Conservation (phyloP, 768 basidiomycete genomes). For the Russula lepida region DNA sequence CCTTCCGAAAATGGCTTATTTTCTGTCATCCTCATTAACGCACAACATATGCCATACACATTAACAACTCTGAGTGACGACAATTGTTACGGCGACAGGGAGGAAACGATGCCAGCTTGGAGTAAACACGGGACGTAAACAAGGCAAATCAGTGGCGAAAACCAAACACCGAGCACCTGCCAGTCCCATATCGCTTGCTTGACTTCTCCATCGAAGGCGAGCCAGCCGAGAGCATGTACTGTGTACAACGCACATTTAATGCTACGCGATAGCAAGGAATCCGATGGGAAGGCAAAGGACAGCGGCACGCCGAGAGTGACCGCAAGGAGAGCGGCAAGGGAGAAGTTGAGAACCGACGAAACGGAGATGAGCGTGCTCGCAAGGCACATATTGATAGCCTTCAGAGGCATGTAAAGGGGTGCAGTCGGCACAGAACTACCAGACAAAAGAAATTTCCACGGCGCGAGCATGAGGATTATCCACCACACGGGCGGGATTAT, state of each 20-base stretch:
- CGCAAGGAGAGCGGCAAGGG: constrained; percentile 68
- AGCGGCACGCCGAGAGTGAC: constrained; percentile 59
- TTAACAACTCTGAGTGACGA: not conserved
- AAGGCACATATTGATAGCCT: constrained; percentile 70
- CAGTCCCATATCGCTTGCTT: constrained; percentile 59
- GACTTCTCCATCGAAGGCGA: constrained; percentile 41
- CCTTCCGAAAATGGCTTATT: no score
- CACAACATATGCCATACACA: not conserved
- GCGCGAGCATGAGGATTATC: constrained; percentile 29
- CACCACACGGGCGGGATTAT: not conserved
- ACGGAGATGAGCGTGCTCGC: constrained; percentile 82
- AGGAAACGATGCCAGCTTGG: constrained; percentile 55
- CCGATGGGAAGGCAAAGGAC: constrained; percentile 34
- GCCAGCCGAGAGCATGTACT: constrained; percentile 49
- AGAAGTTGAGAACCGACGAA: constrained; percentile 86
- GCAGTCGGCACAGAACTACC: constrained; percentile 25
- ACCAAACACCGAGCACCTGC: constrained; percentile 76
- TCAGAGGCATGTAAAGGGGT: constrained; percentile 43
- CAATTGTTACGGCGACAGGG: constrained; percentile 22
- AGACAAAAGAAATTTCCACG: constrained; percentile 23
- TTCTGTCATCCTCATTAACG: no score
- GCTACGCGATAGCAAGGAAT: constrained; percentile 25
- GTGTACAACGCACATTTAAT: constrained; percentile 33
- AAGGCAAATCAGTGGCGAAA: constrained; percentile 73
- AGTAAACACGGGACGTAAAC: constrained; percentile 68